These are phyloP conservation scores for Thalassiosira profunda DNA, from an alignment of 108 stramenopile species.

Conservation along the genomic window DNA sequence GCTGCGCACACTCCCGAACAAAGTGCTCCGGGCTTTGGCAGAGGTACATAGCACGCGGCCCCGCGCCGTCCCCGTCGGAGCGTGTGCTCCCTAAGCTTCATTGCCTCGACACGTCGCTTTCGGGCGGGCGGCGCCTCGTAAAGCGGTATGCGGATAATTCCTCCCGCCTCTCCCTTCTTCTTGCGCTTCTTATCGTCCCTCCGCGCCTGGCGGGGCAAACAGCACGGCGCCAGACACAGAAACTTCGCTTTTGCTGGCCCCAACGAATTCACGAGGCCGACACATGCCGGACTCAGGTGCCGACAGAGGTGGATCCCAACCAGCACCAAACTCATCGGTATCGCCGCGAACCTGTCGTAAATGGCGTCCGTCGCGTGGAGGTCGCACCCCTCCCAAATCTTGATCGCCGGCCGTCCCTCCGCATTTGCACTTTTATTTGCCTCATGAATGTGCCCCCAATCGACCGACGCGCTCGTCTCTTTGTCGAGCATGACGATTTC, in stretches of 20 bases:
- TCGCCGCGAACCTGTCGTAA: conserved; percentile 46
- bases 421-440: conserved; percentile 39
- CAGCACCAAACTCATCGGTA: conserved; percentile 50
- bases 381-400: conserved; percentile 66
- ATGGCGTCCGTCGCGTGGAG: conserved; percentile 69
- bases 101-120: no score
- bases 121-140: no score
- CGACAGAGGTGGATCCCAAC: conserved; percentile 80
- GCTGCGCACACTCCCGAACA: no score
- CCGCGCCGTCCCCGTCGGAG: no score
- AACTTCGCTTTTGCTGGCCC: conserved; percentile 55
- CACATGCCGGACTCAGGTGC: conserved; percentile 64
- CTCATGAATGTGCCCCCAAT: conserved; percentile 66
- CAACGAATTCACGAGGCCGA: conserved; percentile 64
- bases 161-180: no score
- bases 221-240: conserved; percentile 73
- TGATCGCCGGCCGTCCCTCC: conserved; percentile 45
- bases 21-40: no score
- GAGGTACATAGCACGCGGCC: no score
- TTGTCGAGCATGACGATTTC: conserved; percentile 79
- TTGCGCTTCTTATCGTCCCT: conserved; percentile 7
- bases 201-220: conserved; percentile 57
- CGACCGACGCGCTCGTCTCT: conserved; percentile 53
- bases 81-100: no score
- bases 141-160: no score